phyloP scores from a whole-genome alignment of 768 basidiomycete species.

The Albatrellus ellisii region DNA sequence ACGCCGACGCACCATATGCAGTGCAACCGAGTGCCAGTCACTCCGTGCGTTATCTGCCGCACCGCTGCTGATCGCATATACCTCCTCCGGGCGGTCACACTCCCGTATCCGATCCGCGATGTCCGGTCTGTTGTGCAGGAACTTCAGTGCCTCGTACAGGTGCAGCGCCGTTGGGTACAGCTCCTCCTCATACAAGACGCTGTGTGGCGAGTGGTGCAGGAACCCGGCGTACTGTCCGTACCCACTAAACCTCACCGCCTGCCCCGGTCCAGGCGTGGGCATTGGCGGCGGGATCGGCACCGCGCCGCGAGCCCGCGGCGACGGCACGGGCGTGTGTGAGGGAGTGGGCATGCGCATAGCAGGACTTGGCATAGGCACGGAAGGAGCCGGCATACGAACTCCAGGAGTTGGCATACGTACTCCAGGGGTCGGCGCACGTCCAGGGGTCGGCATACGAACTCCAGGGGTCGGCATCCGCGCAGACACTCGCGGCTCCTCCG shows the following conservation, averaged over 20 bases:
- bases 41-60: constrained; percentile 23
- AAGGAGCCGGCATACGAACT: background rate
- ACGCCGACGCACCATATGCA: constrained; percentile 40
- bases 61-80: constrained; percentile 22
- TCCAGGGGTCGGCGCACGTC: background rate
- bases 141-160: constrained; percentile 68
- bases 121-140: constrained; percentile 32
- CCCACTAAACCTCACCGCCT: constrained; percentile 19
- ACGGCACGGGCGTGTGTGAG: constrained; percentile 8
- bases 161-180: constrained; percentile 61
- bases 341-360: constrained; percentile 5
- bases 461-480: background rate
- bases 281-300: background rate
- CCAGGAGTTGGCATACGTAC: constrained; percentile 10
- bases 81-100: constrained; percentile 26
- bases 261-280: constrained; percentile 14
- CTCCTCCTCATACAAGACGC: constrained; percentile 38
- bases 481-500: background rate
- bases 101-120: constrained; percentile 44
- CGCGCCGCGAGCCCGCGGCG: background rate
- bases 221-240: constrained; percentile 30
- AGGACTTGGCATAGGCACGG: constrained; percentile 1
- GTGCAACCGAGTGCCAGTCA: constrained; percentile 45
- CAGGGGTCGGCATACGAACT: background rate
- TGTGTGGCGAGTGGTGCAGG: constrained; percentile 54